These are phyloP conservation scores for Kodamaea plutei DNA, from an alignment of 1,139 yeast species.

Conservation along the genomic window DNA sequence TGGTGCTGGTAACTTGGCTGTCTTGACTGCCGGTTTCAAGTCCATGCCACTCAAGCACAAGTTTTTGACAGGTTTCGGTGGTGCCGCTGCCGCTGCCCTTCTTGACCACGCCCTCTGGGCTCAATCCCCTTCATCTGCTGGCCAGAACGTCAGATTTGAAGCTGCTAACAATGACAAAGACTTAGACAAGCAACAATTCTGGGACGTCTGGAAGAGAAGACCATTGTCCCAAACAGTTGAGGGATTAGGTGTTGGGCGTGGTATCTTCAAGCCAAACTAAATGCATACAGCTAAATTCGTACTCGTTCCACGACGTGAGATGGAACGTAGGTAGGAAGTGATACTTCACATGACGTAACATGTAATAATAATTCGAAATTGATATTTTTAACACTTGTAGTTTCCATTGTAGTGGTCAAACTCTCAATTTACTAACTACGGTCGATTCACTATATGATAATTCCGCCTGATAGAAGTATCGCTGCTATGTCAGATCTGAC, in stretches of 20 bases:
- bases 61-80: slow-evolving; percentile 38
- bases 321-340: too few relatives aligned
- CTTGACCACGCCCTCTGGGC: slow-evolving; percentile 43
- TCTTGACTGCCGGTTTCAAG: slow-evolving; percentile 40
- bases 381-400: too few relatives aligned
- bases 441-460: too few relatives aligned
- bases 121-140: slow-evolving; percentile 40
- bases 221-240: slow-evolving; percentile 79
- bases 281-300: too few relatives aligned
- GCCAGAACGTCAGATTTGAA: slow-evolving; percentile 33
- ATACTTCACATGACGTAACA: too few relatives aligned
- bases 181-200: slow-evolving; percentile 59
- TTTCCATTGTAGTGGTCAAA: too few relatives aligned
- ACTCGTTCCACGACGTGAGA: too few relatives aligned
- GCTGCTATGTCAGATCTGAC: too few relatives aligned
- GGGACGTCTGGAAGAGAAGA: slow-evolving; percentile 80
- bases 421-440: too few relatives aligned
- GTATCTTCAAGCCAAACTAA: slow-evolving; percentile 33
- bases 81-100: slow-evolving; percentile 38
- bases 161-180: slow-evolving; percentile 34
- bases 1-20: slow-evolving; percentile 40
- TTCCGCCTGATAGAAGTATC: too few relatives aligned
- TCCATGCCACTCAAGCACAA: slow-evolving; percentile 42
- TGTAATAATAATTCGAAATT: too few relatives aligned
- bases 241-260: slow-evolving; percentile 68